phyloP scores from a whole-genome alignment of 768 basidiomycete species.

The Termitomyces sp. region DNA sequence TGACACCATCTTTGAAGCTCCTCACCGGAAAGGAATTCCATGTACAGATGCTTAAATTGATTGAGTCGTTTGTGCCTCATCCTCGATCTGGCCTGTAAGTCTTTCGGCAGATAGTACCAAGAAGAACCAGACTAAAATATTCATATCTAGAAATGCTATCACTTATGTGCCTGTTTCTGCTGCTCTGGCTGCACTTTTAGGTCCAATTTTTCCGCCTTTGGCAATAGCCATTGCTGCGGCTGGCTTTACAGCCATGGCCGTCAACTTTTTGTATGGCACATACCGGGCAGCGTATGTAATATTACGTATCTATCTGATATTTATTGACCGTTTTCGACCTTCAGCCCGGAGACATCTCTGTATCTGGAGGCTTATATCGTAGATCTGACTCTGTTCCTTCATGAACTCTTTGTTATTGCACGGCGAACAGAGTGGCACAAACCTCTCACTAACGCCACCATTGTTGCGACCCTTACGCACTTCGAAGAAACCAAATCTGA shows the following conservation, averaged over 20 bases:
- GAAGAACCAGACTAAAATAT: no score
- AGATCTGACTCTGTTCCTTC: neutral
- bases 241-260: neutral
- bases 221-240: neutral
- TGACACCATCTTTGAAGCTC: no score
- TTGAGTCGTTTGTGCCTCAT: no score
- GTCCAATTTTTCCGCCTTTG: neutral
- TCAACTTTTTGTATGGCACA: neutral
- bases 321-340: no score
- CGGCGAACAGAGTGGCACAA: neutral
- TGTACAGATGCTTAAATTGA: no score
- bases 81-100: no score
- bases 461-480: neutral
- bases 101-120: no score
- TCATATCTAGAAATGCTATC: no score
- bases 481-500: neutral
- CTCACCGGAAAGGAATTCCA: no score
- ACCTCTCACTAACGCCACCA: neutral
- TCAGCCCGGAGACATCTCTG: neutral
- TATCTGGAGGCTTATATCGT: conserved; percentile 1
- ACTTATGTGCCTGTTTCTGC: no score
- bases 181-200: neutral
- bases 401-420: neutral
- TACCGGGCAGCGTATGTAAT: neutral
- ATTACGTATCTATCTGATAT: no score